Base-by-base conservation (phyloP, 2,329 filamentous ascomycete species). In the Cordyceps fumosorosea region DNA sequence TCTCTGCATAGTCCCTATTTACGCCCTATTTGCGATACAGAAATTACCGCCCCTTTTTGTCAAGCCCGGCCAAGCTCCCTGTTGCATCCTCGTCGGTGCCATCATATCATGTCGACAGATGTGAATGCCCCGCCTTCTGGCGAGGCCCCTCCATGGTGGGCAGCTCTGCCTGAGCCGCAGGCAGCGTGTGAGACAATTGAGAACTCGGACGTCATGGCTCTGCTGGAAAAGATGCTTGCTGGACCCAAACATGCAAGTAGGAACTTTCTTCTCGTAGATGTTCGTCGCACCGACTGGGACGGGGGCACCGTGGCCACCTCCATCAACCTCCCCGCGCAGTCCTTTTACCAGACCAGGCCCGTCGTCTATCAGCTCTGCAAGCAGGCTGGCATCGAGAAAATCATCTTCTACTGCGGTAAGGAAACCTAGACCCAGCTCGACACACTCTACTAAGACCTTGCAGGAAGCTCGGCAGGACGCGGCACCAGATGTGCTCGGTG, bases 231-330 rank as follows among this genome's bases (percentile, higher is more conserved):
- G 37, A 69, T 74, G 7, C 68, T 71, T 61, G 69, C 72, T 20
- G 68, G 70, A 3, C 71, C 63, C 0, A 60, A 68, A 16, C 67
- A 69, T 7, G 67, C 66, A 1, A 66, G 68, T 0, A 69, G 71
- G 29, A 69, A 75, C 8, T 80, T 81, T 53, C 69, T 82, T 20
- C 70, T 83, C 3, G 78, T 84, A 14, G 82, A 84, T 67, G 77
- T 84, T n/a, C 77, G 81, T 20, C 75, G 81, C 29, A 77, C 72
- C 3, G 82, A 85, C 66, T 81, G 79, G 74, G 77, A 79, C 68
- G 86, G 86, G 29, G 86, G 85, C 47, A 87, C 84, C 0, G 81
- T 89, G 60, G 73, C 74, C 10, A 80, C 78, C 2, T 85, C 84
- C 1, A 75, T 88, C 65, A 84, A 85, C 65, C 72, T 85, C 16